Percentiles rank a stretch among this genome's conserved stretches.
phyloP scores from a whole-genome alignment of 2,329 filamentous ascomycete species.

The Monosporascus ibericus region DNA sequence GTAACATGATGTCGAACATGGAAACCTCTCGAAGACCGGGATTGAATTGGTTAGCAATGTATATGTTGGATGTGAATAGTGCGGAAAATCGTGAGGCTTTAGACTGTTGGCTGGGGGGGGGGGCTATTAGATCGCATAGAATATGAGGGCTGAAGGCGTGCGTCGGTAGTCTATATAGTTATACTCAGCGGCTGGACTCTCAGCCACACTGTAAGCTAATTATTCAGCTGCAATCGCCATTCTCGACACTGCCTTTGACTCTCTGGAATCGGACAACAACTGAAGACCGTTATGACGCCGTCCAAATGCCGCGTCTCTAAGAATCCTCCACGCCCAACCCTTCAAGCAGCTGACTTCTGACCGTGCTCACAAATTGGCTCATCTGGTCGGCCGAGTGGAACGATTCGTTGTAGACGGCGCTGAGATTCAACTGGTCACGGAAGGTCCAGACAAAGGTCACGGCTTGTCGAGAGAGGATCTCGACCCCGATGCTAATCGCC shows the following conservation, averaged over 20 bases:
- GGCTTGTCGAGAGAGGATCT: constrained; percentile 23
- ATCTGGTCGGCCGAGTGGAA: constrained; percentile 22
- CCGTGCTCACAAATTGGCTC: constrained; percentile 13
- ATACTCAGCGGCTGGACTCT: too few species aligned
- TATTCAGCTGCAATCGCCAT: not conserved
- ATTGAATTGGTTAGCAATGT: too few species aligned
- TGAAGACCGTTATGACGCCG: not conserved
- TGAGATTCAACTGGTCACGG: constrained; percentile 23
- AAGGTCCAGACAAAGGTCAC: constrained; percentile 27
- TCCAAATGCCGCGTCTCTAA: not conserved
- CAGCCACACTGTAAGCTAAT: constrained; percentile 29
- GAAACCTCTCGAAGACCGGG: too few species aligned
- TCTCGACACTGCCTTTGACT: not conserved
- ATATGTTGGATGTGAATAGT: too few species aligned
- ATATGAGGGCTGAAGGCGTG: too few species aligned
- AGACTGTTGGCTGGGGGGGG: too few species aligned
- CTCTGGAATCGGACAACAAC: not conserved
- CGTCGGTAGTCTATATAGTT: too few species aligned
- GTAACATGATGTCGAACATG: too few species aligned
- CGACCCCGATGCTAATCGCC: constrained; percentile 23
- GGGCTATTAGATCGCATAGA: too few species aligned
- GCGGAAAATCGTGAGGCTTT: too few species aligned
- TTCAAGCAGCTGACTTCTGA: constrained; percentile 15
- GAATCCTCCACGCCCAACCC: constrained; percentile 7
- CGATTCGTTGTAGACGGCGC: constrained; percentile 26